Percentiles rank a stretch among this genome's conserved stretches.
Evolutionary conservation across 257 asterid species (phyloP).

Genomic region (Eucommia ulmoides): DNA sequence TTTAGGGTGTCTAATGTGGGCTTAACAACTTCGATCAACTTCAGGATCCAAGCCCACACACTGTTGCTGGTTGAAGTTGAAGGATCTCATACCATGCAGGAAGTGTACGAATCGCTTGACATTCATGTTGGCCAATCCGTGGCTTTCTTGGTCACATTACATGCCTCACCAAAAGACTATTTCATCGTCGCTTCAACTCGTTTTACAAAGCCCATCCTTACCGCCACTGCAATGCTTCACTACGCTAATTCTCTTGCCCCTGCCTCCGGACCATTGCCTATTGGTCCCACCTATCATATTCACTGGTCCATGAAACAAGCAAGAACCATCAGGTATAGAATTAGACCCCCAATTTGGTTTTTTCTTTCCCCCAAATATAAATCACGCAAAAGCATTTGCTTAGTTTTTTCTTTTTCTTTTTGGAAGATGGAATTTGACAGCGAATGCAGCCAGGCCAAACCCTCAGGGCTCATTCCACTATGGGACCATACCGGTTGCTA

Average conservation of each 20-base stretch:
- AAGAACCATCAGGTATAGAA: slow-evolving; percentile 47
- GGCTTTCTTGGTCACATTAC: slow-evolving; percentile 39
- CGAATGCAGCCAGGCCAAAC: slow-evolving; percentile 86
- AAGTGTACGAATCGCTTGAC: slow-evolving; percentile 50
- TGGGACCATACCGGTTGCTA: slow-evolving; percentile 32
- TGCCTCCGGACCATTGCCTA: slow-evolving; percentile 35
- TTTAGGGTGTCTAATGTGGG: slow-evolving; percentile 61
- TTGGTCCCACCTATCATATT: slow-evolving; percentile 25
- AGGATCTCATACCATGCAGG: slow-evolving; percentile 64
- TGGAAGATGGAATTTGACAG: slow-evolving; percentile 61
- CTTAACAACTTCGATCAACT: slow-evolving; percentile 51
- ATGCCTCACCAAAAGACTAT: slow-evolving; percentile 20
- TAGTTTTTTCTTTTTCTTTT: neutral
- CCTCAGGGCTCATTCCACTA: slow-evolving; percentile 81
- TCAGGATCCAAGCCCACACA: slow-evolving; percentile 58
- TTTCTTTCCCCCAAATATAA: too few relatives aligned
- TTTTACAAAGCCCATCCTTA: slow-evolving; percentile 37
- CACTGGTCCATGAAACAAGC: slow-evolving; percentile 90
- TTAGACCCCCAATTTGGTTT: too few relatives aligned
- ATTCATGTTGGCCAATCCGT: slow-evolving; percentile 74
- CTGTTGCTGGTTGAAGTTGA: slow-evolving; percentile 65
- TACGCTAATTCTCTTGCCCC: slow-evolving; percentile 31
- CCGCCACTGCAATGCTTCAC: slow-evolving; percentile 42
- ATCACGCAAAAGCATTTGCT: too few relatives aligned
- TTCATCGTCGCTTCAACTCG: slow-evolving; percentile 56